Evolutionary conservation across 2,329 filamentous ascomycete species (phyloP).

Genomic region (Thielaviopsis cerberus): DNA sequence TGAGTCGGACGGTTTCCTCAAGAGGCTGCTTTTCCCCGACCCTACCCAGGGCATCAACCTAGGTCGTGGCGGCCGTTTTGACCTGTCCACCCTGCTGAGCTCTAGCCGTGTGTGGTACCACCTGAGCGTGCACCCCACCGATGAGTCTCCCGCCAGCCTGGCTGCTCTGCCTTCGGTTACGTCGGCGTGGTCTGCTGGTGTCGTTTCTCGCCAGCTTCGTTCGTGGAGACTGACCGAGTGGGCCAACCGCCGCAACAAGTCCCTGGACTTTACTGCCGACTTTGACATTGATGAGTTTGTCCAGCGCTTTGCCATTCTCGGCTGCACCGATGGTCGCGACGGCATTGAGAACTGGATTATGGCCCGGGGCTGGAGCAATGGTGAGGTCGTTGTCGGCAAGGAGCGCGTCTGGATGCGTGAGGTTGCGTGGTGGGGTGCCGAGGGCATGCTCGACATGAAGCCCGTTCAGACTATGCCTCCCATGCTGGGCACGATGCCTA

Average conservation of each 20-base stretch:
- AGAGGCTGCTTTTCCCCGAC: constrained; percentile 61
- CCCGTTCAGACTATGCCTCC: constrained; percentile 29
- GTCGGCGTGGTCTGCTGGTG: constrained; percentile 83
- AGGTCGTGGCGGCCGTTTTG: constrained; percentile 60
- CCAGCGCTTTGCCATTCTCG: constrained; percentile 61
- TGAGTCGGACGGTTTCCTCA: constrained; percentile 67
- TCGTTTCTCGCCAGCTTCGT: constrained; percentile 79
- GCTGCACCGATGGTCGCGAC: constrained; percentile 76
- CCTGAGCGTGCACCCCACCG: constrained; percentile 75
- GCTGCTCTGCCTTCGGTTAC: constrained; percentile 52
- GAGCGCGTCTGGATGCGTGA: constrained; percentile 95
- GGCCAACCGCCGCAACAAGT: constrained; percentile 81
- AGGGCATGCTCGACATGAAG: constrained; percentile 85
- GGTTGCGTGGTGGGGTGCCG: constrained; percentile 89
- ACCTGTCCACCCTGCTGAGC: constrained; percentile 53
- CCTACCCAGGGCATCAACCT: constrained; percentile 62
- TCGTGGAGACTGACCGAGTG: constrained; percentile 90
- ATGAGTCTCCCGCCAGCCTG: constrained; percentile 59
- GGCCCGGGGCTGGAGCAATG: constrained; percentile 94
- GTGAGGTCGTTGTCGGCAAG: constrained; percentile 76
- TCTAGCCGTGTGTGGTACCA: constrained; percentile 94
- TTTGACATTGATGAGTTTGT: constrained; percentile 89
- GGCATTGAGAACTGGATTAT: constrained; percentile 88
- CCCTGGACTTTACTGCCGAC: constrained; percentile 87
- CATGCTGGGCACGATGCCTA: constrained; percentile 14